Conservation (phyloP, 2,329 filamentous ascomycete species). For the Xylariaceae sp. region DNA sequence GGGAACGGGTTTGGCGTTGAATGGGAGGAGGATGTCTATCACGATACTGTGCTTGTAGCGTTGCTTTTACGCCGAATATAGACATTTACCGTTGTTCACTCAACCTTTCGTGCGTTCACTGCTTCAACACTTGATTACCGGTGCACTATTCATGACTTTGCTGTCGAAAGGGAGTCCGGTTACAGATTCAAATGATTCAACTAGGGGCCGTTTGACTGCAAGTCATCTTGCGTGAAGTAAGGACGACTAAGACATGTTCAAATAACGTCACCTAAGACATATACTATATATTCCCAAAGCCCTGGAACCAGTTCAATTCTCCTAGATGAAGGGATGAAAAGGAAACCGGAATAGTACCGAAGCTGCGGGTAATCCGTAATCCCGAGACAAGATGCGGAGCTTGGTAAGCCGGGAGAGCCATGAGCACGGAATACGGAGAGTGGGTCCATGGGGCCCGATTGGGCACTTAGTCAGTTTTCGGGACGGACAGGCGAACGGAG, state of each 20-base stretch:
- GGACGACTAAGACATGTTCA: not conserved
- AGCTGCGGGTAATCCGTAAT: not conserved
- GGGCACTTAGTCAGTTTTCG: not conserved
- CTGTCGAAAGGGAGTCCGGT: not conserved
- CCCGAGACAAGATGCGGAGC: not conserved
- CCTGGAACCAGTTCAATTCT: no score
- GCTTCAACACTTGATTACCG: not conserved
- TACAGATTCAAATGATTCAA: not conserved
- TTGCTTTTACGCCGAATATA: constrained; percentile 8
- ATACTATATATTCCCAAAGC: no score
- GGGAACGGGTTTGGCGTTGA: constrained; percentile 13
- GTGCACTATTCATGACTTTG: not conserved
- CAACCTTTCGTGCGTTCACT: not conserved
- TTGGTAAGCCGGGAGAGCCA: no score
- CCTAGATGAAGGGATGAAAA: no score
- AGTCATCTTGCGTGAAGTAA: constrained; percentile 8
- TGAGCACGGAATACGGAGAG: not conserved
- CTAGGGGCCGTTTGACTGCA: constrained; percentile 1
- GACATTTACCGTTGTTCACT: not conserved
- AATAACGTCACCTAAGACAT: not conserved
- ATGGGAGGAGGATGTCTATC: constrained; percentile 1
- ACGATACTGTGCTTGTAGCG: constrained; percentile 16
- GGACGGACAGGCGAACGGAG: not conserved
- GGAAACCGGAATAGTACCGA: no score
- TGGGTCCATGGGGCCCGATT: not conserved